A percentile compares a stretch with the other conserved stretches of the same genome.
Conservation (phyloP, 2,329 filamentous ascomycete genomes). For the Epichloe typhina region DNA sequence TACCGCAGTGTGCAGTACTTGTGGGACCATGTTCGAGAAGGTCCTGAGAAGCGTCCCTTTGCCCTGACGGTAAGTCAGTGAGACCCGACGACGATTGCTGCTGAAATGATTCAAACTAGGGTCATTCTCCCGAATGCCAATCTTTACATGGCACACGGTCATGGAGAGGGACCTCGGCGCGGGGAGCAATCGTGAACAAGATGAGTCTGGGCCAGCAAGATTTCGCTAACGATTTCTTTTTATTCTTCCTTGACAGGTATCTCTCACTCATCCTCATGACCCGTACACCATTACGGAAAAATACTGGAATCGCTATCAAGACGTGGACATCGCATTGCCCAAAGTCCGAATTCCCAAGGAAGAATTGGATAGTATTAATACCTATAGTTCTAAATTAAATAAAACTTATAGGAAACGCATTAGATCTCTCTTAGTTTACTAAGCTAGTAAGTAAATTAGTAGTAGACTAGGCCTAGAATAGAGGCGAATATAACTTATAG, state of each 20-base stretch:
- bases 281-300: conserved; percentile 86
- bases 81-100: neutral
- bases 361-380: conserved; percentile 65
- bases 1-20: conserved; percentile 81
- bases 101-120: neutral
- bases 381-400: no score
- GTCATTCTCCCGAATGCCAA: neutral
- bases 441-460: no score
- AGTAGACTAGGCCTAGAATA: no score
- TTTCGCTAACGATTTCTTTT: neutral
- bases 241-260: conserved; percentile 38
- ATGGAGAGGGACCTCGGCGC: neutral
- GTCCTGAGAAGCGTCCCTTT: conserved; percentile 62
- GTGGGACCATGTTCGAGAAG: conserved; percentile 79
- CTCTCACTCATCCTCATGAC: conserved; percentile 87
- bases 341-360: conserved; percentile 66
- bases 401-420: no score
- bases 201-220: neutral
- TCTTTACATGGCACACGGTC: neutral
- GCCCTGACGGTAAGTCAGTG: conserved; percentile 50
- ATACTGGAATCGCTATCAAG: conserved; percentile 88
- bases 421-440: no score
- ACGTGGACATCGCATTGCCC: conserved; percentile 73
- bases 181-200: neutral
- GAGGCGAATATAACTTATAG: no score